Percentiles rank a stretch among this genome's conserved stretches.
Evolutionary conservation across 768 basidiomycete species (phyloP).

Genomic region (Rubroboletus satanas): DNA sequence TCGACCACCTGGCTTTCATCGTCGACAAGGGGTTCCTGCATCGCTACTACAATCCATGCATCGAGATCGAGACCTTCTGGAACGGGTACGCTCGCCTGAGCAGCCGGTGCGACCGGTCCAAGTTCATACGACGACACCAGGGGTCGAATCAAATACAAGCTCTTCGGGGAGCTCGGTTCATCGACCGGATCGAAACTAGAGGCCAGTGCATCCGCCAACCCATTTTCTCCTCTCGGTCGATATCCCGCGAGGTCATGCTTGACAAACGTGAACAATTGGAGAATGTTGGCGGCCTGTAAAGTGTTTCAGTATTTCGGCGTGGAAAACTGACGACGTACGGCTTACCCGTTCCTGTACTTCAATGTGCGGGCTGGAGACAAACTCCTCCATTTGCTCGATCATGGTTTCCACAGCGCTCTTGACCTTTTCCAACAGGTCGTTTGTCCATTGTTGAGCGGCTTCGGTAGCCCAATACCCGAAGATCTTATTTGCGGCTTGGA

Average conservation of each 20-base stretch:
- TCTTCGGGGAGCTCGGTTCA: constrained; percentile 73
- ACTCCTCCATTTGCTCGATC: constrained; percentile 52
- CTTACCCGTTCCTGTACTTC: constrained; percentile 92
- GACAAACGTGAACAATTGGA: constrained; percentile 73
- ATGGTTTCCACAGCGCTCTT: constrained; percentile 61
- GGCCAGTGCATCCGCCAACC: constrained; percentile 36
- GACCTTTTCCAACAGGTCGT: constrained; percentile 62
- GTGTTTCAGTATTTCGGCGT: not conserved
- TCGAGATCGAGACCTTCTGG: constrained; percentile 89
- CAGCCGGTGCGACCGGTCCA: constrained; percentile 74
- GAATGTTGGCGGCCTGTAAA: constrained; percentile 71
- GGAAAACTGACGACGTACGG: constrained; percentile 3
- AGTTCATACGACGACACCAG: constrained; percentile 76
- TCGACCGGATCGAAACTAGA: constrained; percentile 37
- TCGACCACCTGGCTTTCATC: constrained; percentile 37
- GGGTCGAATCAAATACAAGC: constrained; percentile 79
- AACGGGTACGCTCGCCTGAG: constrained; percentile 76
- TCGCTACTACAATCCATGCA: constrained; percentile 73
- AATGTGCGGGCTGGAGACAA: constrained; percentile 62
- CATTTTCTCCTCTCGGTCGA: constrained; percentile 39
- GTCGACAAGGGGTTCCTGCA: constrained; percentile 28
- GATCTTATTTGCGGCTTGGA: constrained; percentile 81
- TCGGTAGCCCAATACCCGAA: constrained; percentile 84
- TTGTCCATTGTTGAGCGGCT: constrained; percentile 72
- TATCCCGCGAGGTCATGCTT: constrained; percentile 63